Conservation (phyloP, 495 filamentous ascomycete genomes). For the Cladorrhinum samala region DNA sequence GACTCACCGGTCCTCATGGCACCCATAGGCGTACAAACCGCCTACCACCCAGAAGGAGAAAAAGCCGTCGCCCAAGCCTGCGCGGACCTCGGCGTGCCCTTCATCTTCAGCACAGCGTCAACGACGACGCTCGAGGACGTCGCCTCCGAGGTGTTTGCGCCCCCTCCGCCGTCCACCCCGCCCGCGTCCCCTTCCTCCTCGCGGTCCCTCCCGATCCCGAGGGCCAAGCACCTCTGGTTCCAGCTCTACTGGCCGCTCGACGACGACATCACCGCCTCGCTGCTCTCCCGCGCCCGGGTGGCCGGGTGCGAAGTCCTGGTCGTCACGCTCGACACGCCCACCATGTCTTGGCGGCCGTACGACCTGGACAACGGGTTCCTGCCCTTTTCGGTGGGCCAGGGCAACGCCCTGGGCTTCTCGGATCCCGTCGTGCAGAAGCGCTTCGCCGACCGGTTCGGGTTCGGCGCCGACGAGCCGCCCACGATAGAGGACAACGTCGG, state of each 20-base stretch:
- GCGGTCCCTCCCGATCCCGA: slow-evolving; percentile 1
- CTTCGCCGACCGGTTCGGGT: slow-evolving; percentile 17
- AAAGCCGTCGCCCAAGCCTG: slow-evolving; percentile 48
- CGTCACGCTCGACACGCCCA: slow-evolving; percentile 58
- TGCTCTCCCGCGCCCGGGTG: slow-evolving; percentile 58
- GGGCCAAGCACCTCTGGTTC: slow-evolving; percentile 39
- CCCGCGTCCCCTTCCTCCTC: neutral
- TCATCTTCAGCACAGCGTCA: slow-evolving; percentile 46
- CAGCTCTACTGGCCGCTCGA: slow-evolving; percentile 66
- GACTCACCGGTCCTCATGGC: slow-evolving; percentile 50
- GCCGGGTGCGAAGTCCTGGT: slow-evolving; percentile 51
- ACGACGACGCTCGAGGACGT: slow-evolving; percentile 37
- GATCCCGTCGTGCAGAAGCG: slow-evolving; percentile 57
- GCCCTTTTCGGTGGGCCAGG: slow-evolving; percentile 46
- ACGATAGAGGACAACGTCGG: slow-evolving; percentile 21
- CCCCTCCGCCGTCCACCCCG: neutral
- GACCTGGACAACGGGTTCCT: slow-evolving; percentile 59
- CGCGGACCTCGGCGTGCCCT: slow-evolving; percentile 46
- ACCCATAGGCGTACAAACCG: slow-evolving; percentile 52
- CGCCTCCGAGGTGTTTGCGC: slow-evolving; percentile 4
- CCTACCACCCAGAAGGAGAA: slow-evolving; percentile 53
- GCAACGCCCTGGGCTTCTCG: slow-evolving; percentile 43
- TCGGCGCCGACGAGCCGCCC: slow-evolving; percentile 11
- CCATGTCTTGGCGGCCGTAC: slow-evolving; percentile 54
- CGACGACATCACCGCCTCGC: slow-evolving; percentile 51